phyloP scores from a whole-genome alignment of 2,329 filamentous ascomycete species.

The Zasmidium angulare region DNA sequence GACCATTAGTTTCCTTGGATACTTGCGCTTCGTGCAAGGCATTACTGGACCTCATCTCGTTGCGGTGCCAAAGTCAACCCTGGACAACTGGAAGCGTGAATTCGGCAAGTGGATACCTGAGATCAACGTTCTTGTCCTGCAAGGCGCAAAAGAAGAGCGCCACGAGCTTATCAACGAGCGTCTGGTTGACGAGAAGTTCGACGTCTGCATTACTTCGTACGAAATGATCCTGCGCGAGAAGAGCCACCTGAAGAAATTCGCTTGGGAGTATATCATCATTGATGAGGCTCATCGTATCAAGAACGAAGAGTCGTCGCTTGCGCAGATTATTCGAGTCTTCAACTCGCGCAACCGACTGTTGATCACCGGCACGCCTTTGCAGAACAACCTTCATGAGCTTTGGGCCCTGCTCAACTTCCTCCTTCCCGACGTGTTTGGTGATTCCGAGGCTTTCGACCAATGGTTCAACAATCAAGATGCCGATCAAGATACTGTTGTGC shows the following conservation, averaged over 20 bases:
- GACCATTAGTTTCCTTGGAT: conserved; percentile 95
- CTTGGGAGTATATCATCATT: conserved; percentile 99
- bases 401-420: conserved; percentile 98
- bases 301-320: conserved; percentile 95
- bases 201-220: conserved; percentile 97
- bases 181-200: conserved; percentile 91
- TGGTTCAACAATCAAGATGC: conserved; percentile 92
- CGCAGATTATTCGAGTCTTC: conserved; percentile 94
- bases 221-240: conserved; percentile 98
- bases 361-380: conserved; percentile 93
- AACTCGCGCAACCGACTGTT: conserved; percentile 91
- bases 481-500: conserved; percentile 92
- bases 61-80: conserved; percentile 90
- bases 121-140: conserved; percentile 87
- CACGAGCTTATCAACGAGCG: conserved; percentile 84
- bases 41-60: conserved; percentile 90
- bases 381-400: conserved; percentile 96
- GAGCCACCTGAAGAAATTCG: conserved; percentile 91
- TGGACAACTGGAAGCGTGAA: conserved; percentile 98
- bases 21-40: conserved; percentile 84
- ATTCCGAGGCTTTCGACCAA: conserved; percentile 93
- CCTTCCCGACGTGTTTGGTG: conserved; percentile 96
- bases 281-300: conserved; percentile 98
- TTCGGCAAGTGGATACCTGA: conserved; percentile 94
- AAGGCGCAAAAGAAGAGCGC: conserved; percentile 93